Conservation (phyloP, 495 filamentous ascomycete species). For the Clohesyomyces aquaticus region DNA sequence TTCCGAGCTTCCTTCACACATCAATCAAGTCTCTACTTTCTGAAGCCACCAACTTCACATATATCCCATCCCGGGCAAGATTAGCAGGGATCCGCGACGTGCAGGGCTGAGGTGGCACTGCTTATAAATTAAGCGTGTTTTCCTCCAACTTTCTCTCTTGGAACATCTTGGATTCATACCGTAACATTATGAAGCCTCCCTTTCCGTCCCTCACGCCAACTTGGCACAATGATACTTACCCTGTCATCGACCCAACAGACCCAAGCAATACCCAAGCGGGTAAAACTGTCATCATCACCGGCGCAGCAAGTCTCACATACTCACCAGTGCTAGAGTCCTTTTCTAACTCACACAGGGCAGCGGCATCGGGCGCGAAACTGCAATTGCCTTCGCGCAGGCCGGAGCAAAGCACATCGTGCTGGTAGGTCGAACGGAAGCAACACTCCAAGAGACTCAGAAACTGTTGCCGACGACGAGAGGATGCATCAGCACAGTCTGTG, state of each 20-base stretch:
- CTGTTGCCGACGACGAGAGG: background rate
- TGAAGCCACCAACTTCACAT: no score
- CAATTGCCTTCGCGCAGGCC: conserved; percentile 46
- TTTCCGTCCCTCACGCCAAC: conserved; percentile 17
- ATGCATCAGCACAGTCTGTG: conserved; percentile 20
- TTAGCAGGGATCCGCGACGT: no score
- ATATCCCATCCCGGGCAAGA: no score
- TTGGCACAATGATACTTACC: conserved; percentile 32
- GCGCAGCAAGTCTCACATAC: conserved; percentile 5
- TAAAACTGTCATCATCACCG: conserved; percentile 26
- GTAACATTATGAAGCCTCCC: conserved; percentile 25
- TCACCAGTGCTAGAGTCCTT: background rate
- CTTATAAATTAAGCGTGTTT: no score
- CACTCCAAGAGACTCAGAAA: conserved; percentile 17
- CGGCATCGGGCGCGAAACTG: conserved; percentile 50
- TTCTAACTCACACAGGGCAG: conserved; percentile 32
- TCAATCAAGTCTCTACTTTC: no score
- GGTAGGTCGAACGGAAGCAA: conserved; percentile 30
- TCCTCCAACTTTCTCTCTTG: no score
- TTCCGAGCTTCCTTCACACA: no score
- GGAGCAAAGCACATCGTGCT: conserved; percentile 31
- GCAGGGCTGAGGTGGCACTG: no score
- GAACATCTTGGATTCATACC: no score
- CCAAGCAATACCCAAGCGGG: conserved; percentile 12
- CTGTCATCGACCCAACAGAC: conserved; percentile 13